Conservation (phyloP, 495 filamentous ascomycete species). For the Penicillium alfredii region DNA sequence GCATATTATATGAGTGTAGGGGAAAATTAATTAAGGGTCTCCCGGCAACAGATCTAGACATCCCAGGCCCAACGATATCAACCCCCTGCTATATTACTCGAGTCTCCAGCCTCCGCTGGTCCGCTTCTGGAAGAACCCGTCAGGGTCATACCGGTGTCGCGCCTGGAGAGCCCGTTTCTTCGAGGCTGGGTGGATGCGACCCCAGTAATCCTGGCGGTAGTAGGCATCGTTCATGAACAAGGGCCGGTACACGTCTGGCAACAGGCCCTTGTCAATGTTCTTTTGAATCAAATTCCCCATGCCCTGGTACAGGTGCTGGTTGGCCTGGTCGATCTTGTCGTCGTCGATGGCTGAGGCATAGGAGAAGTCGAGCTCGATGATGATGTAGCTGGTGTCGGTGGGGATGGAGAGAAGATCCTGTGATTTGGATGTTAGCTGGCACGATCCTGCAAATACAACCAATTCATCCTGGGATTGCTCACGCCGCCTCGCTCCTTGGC, state of each 20-base stretch:
- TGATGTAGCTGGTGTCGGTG: conserved; percentile 45
- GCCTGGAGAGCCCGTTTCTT: conserved; percentile 39
- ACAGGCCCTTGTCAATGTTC: conserved; percentile 37
- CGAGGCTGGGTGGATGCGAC: conserved; percentile 42
- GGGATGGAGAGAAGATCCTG: conserved; percentile 50
- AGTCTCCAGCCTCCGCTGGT: conserved; percentile 49
- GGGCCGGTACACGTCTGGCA: conserved; percentile 48
- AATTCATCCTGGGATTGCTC: too few species aligned
- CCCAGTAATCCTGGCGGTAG: conserved; percentile 54
- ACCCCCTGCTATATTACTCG: too few species aligned
- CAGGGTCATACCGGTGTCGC: conserved; percentile 46
- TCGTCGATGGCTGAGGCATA: conserved; percentile 41
- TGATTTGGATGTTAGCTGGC: conserved; percentile 4
- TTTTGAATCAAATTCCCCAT: conserved; percentile 27
- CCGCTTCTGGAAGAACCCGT: conserved; percentile 50
- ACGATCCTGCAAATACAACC: too few species aligned
- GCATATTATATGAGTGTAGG: too few species aligned
- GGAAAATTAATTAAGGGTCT: too few species aligned
- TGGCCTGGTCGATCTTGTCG: conserved; percentile 43
- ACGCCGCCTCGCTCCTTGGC: conserved; percentile 44
- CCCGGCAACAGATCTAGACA: neutral
- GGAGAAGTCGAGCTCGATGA: conserved; percentile 53
- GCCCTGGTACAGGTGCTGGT: conserved; percentile 34
- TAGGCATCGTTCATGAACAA: conserved; percentile 58
- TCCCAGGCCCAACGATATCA: too few species aligned